Conservation (phyloP, 2,329 filamentous ascomycete genomes). For the Apiospora sp. region DNA sequence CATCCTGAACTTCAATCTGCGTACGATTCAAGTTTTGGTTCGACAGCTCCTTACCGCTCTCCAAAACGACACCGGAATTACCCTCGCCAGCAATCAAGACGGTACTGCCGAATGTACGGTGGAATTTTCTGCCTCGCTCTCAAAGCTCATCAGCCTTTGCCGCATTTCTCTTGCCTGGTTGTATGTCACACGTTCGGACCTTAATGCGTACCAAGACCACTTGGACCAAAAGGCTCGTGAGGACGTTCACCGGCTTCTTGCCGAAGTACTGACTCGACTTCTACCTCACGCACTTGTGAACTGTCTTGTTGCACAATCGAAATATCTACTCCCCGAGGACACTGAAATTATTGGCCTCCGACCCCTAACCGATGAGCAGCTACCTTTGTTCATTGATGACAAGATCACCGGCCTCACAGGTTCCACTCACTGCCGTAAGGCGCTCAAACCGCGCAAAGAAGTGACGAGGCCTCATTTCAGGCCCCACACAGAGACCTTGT, state of each 20-base stretch:
- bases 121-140: slow-evolving; percentile 48
- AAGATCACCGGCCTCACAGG: slow-evolving; percentile 32
- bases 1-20: slow-evolving; percentile 79
- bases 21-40: slow-evolving; percentile 76
- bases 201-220: slow-evolving; percentile 54
- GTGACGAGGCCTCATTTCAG: slow-evolving; percentile 43
- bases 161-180: slow-evolving; percentile 65
- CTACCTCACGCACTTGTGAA: slow-evolving; percentile 51
- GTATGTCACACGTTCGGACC: slow-evolving; percentile 53
- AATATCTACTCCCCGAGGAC: slow-evolving; percentile 62
- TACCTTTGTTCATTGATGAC: slow-evolving; percentile 39
- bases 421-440: slow-evolving; percentile 40
- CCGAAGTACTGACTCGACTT: slow-evolving; percentile 57
- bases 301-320: slow-evolving; percentile 47
- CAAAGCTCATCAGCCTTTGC: slow-evolving; percentile 58
- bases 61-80: slow-evolving; percentile 51
- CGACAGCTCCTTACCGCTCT: slow-evolving; percentile 76
- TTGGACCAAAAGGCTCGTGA: slow-evolving; percentile 53
- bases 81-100: slow-evolving; percentile 33
- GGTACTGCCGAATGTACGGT: slow-evolving; percentile 35
- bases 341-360: slow-evolving; percentile 41
- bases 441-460: slow-evolving; percentile 47
- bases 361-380: slow-evolving; percentile 35
- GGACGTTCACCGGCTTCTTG: slow-evolving; percentile 55
- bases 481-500: slow-evolving; percentile 49